A percentile compares a stretch with the other conserved stretches of the same genome.
phyloP scores from a whole-genome alignment of 495 filamentous ascomycete genomes.

The Aspergillus haitiensis region DNA sequence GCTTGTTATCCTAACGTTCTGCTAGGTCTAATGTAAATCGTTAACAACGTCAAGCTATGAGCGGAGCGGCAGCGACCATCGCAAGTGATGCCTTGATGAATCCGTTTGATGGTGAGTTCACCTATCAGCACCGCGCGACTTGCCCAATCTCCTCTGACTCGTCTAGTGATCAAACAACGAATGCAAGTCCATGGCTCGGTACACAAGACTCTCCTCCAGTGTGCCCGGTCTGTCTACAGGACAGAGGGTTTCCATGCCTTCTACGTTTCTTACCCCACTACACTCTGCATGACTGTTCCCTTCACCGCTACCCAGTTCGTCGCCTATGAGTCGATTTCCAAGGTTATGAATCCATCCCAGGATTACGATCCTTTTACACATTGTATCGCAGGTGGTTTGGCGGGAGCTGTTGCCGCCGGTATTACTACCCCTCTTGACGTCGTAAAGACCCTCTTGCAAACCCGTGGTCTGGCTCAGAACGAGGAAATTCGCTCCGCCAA shows the following conservation, averaged over 20 bases:
- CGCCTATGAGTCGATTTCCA: constrained; percentile 95
- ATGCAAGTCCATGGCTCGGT: constrained; percentile 98
- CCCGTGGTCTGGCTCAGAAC: constrained; percentile 78
- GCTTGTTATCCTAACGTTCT: constrained; percentile 18
- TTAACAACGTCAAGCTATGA: constrained; percentile 61
- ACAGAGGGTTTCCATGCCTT: constrained; percentile 89
- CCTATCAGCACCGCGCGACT: not conserved
- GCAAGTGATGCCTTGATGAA: constrained; percentile 99
- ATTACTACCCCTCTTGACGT: constrained; percentile 96
- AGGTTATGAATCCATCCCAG: constrained; percentile 80
- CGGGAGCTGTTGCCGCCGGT: constrained; percentile 89
- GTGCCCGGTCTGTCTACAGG: constrained; percentile 80
- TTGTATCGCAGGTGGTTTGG: constrained; percentile 85
- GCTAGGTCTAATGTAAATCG: constrained; percentile 19
- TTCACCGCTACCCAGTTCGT: constrained; percentile 96
- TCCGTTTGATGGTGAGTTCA: constrained; percentile 88
- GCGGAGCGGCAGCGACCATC: constrained; percentile 92
- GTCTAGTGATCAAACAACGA: constrained; percentile 92
- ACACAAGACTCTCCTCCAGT: constrained; percentile 80
- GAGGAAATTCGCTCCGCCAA: constrained; percentile 79
- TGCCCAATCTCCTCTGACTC: constrained; percentile 20
- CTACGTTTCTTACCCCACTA: constrained; percentile 98
- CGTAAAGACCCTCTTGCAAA: constrained; percentile 96
- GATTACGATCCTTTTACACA: constrained; percentile 90
- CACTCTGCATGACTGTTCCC: constrained; percentile 96